Evolutionary conservation across 208 protist species (phyloP).

Genomic region (Crithidia mellificae): DNA sequence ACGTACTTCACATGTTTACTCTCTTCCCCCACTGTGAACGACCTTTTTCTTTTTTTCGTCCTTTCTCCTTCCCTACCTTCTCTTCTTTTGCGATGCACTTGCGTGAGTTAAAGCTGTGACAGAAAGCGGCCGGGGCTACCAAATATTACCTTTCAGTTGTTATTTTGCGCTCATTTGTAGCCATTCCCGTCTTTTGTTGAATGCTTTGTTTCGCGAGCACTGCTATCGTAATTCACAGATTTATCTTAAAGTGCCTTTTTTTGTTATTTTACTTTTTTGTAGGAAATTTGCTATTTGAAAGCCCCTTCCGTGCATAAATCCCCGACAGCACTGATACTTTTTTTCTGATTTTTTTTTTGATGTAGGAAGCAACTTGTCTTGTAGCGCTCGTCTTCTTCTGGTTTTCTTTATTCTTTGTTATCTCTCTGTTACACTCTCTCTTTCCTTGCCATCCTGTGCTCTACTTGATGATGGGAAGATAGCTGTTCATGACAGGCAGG

Average conservation of each 20-base stretch:
- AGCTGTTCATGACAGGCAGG: no score
- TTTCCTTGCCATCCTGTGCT: no score
- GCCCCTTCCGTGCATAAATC: no score
- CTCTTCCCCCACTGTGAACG: slow-evolving; percentile 16
- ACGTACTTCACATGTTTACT: slow-evolving; percentile 10
- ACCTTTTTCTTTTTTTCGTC: slow-evolving; percentile 12
- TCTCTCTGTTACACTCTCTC: no score
- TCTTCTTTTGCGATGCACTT: slow-evolving; percentile 5
- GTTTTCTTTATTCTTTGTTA: not conserved
- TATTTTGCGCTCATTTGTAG: slow-evolving; percentile 8
- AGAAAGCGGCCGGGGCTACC: no score
- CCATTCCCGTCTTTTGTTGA: slow-evolving; percentile 15
- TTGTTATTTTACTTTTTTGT: slow-evolving; percentile 15
- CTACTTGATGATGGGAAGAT: no score
- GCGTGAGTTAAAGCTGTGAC: no score
- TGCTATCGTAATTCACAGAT: slow-evolving; percentile 21
- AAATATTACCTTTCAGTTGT: no score
- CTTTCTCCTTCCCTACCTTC: slow-evolving; percentile 14
- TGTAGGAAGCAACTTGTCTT: slow-evolving; percentile 2
- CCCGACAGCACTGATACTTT: no score
- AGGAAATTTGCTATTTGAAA: not conserved
- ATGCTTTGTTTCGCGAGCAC: not conserved
- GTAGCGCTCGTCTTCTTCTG: no score
- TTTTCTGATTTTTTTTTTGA: slow-evolving; percentile 6
- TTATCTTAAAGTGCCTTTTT: slow-evolving; percentile 5